A percentile compares a stretch with the other conserved stretches of the same genome.
Evolutionary conservation across 495 filamentous ascomycete genomes (phyloP).

Genomic region (Lasiosphaeria hispida): DNA sequence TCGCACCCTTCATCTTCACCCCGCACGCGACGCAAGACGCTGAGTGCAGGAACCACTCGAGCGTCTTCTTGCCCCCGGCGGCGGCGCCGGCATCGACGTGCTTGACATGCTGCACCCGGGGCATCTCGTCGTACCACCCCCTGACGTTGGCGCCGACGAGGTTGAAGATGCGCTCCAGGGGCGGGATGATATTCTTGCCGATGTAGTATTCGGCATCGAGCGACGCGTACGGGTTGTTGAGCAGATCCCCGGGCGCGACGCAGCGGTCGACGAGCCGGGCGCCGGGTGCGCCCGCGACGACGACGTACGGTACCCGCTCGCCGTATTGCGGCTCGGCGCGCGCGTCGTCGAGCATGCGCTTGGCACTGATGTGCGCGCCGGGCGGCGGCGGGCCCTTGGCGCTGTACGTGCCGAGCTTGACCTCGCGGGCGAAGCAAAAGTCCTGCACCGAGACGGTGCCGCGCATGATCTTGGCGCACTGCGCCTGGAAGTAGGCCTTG

Average conservation of each 20-base stretch:
- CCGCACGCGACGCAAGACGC: slow-evolving; percentile 77
- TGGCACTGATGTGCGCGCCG: slow-evolving; percentile 81
- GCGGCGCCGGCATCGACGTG: slow-evolving; percentile 45
- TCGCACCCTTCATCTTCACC: slow-evolving; percentile 51
- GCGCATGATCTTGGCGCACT: slow-evolving; percentile 91
- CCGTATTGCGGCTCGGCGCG: slow-evolving; percentile 91
- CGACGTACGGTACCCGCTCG: slow-evolving; percentile 91
- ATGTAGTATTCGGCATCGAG: slow-evolving; percentile 99
- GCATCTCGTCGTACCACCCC: slow-evolving; percentile 95
- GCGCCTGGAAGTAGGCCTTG: slow-evolving; percentile 84
- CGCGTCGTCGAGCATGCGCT: slow-evolving; percentile 79
- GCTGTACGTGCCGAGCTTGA: slow-evolving; percentile 87
- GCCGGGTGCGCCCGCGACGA: slow-evolving; percentile 82
- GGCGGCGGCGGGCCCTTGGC: slow-evolving; percentile 71
- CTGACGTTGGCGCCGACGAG: slow-evolving; percentile 90
- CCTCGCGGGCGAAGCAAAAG: slow-evolving; percentile 91
- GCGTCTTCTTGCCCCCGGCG: slow-evolving; percentile 17
- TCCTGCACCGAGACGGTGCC: slow-evolving; percentile 88
- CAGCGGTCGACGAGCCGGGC: slow-evolving; percentile 85
- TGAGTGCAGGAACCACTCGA: slow-evolving; percentile 85
- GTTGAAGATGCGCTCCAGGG: slow-evolving; percentile 94
- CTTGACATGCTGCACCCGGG: slow-evolving; percentile 75
- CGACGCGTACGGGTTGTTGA: slow-evolving; percentile 70
- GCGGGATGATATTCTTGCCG: slow-evolving; percentile 89
- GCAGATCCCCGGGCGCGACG: slow-evolving; percentile 79